A percentile compares a stretch with the other conserved stretches of the same genome.
phyloP scores from a whole-genome alignment of 176 grass and related monocot genomes.

The Cocos nucifera region DNA sequence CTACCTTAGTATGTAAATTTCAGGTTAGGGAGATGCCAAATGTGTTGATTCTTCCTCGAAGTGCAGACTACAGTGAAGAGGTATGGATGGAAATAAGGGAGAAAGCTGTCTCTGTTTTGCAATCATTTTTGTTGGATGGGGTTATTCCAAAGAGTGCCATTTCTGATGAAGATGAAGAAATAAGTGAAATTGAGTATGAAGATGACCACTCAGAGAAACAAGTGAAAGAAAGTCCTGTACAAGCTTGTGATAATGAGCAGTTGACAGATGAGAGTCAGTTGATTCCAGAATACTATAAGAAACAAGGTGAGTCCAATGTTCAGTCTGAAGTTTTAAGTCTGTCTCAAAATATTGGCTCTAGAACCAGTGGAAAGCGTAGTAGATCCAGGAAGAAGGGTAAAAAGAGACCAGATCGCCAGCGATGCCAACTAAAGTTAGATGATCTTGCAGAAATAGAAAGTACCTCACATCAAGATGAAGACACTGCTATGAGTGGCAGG shows the following conservation, averaged over 20 bases:
- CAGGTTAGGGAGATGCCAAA: constrained; percentile 97
- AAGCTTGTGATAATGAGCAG: constrained; percentile 31
- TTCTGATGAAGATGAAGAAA: constrained; percentile 85
- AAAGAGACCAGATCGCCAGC: constrained; percentile 67
- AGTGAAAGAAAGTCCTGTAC: constrained; percentile 27
- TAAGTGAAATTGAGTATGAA: constrained; percentile 62
- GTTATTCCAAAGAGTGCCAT: constrained; percentile 59
- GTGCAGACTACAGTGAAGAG: constrained; percentile 97
- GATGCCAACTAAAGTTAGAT: constrained; percentile 68
- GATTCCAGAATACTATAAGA: constrained; percentile 59
- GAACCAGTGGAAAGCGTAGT: constrained; percentile 58
- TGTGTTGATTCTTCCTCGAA: constrained; percentile 89
- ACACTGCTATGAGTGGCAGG: constrained; percentile 36
- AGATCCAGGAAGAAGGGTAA: constrained; percentile 92
- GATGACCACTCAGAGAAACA: constrained; percentile 44
- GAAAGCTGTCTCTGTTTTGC: constrained; percentile 73
- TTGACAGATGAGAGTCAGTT: constrained; percentile 57
- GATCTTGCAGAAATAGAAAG: constrained; percentile 58
- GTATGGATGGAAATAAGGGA: constrained; percentile 99
- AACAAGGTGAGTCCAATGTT: constrained; percentile 25
- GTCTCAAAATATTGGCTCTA: constrained; percentile 39
- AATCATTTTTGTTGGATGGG: constrained; percentile 92
- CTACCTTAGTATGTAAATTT: background rate
- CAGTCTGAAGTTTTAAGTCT: constrained; percentile 24
- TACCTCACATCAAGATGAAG: constrained; percentile 54